Conservation (phyloP, 495 filamentous ascomycete genomes). For the Elasticomyces elasticus region DNA sequence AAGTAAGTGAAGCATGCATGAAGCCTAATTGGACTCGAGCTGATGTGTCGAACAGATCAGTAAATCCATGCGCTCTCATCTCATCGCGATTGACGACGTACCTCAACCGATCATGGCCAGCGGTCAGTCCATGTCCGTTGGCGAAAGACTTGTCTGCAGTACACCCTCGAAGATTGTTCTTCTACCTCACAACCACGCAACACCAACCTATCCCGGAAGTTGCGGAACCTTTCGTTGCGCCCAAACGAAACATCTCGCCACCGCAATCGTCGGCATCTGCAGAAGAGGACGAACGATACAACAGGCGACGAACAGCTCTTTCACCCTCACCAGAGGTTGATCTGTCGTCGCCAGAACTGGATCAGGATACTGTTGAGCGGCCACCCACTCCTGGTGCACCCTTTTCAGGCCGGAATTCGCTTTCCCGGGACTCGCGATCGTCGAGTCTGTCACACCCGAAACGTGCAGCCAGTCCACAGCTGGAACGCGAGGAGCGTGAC, state of each 20-base stretch:
- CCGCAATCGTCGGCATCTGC: constrained; percentile 65
- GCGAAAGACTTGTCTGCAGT: constrained; percentile 86
- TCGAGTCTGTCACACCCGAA: constrained; percentile 47
- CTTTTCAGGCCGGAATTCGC: constrained; percentile 42
- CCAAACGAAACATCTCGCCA: constrained; percentile 60
- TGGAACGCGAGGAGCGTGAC: constrained; percentile 92
- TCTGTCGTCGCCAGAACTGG: constrained; percentile 76
- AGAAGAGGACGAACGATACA: constrained; percentile 46
- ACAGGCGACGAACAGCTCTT: constrained; percentile 57
- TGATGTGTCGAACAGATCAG: constrained; percentile 52
- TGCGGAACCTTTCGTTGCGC: constrained; percentile 34
- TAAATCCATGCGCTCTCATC: constrained; percentile 89
- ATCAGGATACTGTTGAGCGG: constrained; percentile 52
- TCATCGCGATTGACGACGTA: constrained; percentile 84
- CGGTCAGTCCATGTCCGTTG: constrained; percentile 71
- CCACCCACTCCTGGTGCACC: constrained; percentile 49
- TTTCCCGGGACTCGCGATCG: constrained; percentile 26
- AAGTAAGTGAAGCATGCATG: constrained; percentile 53
- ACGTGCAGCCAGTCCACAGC: constrained; percentile 67
- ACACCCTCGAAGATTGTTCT: constrained; percentile 91
- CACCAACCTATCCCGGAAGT: constrained; percentile 68
- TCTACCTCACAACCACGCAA: constrained; percentile 76
- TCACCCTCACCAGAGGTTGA: constrained; percentile 91
- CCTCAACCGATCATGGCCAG: constrained; percentile 79
- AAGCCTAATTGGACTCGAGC: not conserved